These are phyloP conservation scores for Hyaloscypha bicolor DNA, from an alignment of 495 filamentous ascomycete species.

Conservation along the genomic window DNA sequence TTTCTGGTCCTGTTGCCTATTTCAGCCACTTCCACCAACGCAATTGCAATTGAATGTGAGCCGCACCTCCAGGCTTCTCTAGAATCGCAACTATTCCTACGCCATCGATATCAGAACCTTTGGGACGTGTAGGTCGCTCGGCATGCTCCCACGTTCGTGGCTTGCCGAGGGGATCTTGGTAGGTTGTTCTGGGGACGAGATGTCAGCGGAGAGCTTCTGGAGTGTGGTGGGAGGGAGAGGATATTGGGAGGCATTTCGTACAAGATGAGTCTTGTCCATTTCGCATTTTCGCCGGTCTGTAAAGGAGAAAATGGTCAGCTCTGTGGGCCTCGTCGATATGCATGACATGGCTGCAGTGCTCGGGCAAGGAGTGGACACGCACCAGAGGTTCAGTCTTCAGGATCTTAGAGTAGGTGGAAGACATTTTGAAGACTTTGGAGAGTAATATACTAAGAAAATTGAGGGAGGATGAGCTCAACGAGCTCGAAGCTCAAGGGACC, in stretches of 20 bases:
- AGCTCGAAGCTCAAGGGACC: not conserved
- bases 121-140: slow-evolving; percentile 73
- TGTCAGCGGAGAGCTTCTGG: not conserved
- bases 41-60: not conserved
- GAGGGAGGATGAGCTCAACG: not conserved
- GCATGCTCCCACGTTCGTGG: slow-evolving; percentile 80
- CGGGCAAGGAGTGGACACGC: slow-evolving; percentile 28
- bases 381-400: slow-evolving; percentile 54
- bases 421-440: slow-evolving; percentile 30
- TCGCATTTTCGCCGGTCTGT: slow-evolving; percentile 55
- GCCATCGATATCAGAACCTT: slow-evolving; percentile 74
- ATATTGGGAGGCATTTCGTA: slow-evolving; percentile 11
- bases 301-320: not conserved
- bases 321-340: not conserved
- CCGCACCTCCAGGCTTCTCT: slow-evolving; percentile 58
- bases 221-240: not conserved
- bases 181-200: slow-evolving; percentile 53
- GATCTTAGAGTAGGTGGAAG: slow-evolving; percentile 45
- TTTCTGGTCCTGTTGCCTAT: slow-evolving; percentile 56
- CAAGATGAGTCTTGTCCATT: slow-evolving; percentile 69
- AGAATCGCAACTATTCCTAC: slow-evolving; percentile 91
- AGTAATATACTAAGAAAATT: not conserved
- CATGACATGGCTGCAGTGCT: slow-evolving; percentile 34
- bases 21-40: not conserved
- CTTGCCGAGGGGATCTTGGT: slow-evolving; percentile 68